Percentiles rank a stretch among this genome's conserved stretches.
Evolutionary conservation across 1,139 yeast genomes (phyloP).

Genomic region (Saccharomyces hybrid): DNA sequence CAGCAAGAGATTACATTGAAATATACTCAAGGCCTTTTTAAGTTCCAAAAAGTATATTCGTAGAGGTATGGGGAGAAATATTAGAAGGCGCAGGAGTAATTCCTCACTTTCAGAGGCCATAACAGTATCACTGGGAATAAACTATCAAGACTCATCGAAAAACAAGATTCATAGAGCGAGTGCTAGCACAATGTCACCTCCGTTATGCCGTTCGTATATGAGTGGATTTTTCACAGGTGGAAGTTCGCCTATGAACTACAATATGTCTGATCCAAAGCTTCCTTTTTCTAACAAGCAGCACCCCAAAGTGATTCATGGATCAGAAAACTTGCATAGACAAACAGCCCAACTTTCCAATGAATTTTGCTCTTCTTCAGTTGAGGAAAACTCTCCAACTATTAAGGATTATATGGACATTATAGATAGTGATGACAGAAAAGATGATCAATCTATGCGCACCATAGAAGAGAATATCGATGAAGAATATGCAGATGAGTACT

Average conservation of each 20-base stretch:
- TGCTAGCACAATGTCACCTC: not conserved
- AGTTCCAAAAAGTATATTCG: not conserved
- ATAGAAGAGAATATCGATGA: slow-evolving; percentile 1
- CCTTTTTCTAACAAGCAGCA: slow-evolving; percentile 10
- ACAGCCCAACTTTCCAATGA: slow-evolving; percentile 34
- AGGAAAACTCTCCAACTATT: slow-evolving; percentile 10
- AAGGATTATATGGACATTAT: slow-evolving; percentile 6
- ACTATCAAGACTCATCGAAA: slow-evolving; percentile 8
- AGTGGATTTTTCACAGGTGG: slow-evolving; percentile 23
- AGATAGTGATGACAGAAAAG: not conserved
- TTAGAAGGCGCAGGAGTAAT: slow-evolving; percentile 1
- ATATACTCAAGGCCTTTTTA: not conserved
- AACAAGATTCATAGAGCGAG: not conserved
- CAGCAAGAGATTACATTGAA: too few relatives aligned
- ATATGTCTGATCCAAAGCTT: slow-evolving; percentile 1
- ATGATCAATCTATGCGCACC: slow-evolving; percentile 3
- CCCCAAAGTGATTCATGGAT: slow-evolving; percentile 25
- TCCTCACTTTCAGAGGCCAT: slow-evolving; percentile 24
- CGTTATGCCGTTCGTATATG: slow-evolving; percentile 33
- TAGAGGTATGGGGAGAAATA: not conserved
- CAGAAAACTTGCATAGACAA: slow-evolving; percentile 30
- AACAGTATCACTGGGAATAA: slow-evolving; percentile 27
- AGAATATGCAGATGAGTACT: slow-evolving; percentile 7
- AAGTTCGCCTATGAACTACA: slow-evolving; percentile 3
- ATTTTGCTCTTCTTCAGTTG: slow-evolving; percentile 19